A percentile compares a stretch with the other conserved stretches of the same genome.
phyloP scores from a whole-genome alignment of 1,284 basidiomycete species.

The Cutaneotrichosporon daszewskae region DNA sequence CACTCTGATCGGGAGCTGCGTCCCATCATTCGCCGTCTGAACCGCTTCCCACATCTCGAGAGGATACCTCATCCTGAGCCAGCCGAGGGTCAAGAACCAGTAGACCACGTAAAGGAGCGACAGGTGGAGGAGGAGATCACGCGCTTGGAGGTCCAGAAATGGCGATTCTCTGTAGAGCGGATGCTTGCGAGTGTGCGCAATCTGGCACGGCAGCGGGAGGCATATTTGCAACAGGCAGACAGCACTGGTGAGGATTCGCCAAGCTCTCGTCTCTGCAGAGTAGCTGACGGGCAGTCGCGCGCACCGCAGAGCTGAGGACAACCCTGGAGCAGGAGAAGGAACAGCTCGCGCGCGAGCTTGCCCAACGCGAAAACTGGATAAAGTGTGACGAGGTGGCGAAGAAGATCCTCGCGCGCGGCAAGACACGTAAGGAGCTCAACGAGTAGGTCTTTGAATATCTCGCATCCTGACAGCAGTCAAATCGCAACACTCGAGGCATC shows the following conservation, averaged over 20 bases:
- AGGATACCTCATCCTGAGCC: too few species aligned
- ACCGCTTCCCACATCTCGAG: constrained; percentile 23
- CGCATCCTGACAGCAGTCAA: constrained; percentile 21
- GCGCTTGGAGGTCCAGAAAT: constrained; percentile 33
- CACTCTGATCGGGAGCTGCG: constrained; percentile 38
- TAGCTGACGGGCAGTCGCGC: constrained; percentile 7
- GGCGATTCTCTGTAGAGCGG: constrained; percentile 31
- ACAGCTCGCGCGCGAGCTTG: constrained; percentile 19
- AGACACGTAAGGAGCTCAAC: constrained; percentile 31
- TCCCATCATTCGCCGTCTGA: constrained; percentile 29
- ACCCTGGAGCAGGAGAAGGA: constrained; percentile 32
- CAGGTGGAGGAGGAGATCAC: constrained; percentile 10
- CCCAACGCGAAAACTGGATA: constrained; percentile 31
- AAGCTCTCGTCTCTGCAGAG: not conserved
- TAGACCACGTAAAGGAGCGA: too few species aligned
- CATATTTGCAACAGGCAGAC: constrained; percentile 12
- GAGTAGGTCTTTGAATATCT: constrained; percentile 27
- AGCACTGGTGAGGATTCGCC: constrained; percentile 36
- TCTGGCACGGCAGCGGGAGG: constrained; percentile 28
- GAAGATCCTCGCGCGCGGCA: constrained; percentile 28
- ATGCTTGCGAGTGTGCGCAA: constrained; percentile 28
- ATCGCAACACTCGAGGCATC: constrained; percentile 25
- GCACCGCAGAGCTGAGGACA: constrained; percentile 21
- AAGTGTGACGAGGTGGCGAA: constrained; percentile 39
- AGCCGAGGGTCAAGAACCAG: too few species aligned